Evolutionary conservation across 257 asterid genomes (phyloP).

Genomic region (Vinca minor): DNA sequence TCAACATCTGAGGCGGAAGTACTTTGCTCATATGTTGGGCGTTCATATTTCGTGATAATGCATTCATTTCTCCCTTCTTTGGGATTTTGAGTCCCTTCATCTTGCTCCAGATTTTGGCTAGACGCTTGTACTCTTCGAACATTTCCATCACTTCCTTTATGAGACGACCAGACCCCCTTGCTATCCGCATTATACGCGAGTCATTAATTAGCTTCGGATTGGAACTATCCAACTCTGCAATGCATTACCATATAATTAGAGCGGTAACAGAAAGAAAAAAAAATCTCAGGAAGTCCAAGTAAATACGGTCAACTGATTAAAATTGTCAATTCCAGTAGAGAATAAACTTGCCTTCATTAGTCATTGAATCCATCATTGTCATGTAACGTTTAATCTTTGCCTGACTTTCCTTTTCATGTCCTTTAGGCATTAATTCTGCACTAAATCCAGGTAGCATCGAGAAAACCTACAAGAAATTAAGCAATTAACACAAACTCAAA

Average conservation of each 20-base stretch:
- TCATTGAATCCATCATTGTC: conserved; percentile 99
- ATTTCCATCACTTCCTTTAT: conserved; percentile 79
- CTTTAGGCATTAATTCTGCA: conserved; percentile 90
- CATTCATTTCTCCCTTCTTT: conserved; percentile 91
- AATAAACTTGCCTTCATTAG: conserved; percentile 65
- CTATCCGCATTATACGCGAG: conserved; percentile 73
- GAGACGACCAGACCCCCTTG: conserved; percentile 81
- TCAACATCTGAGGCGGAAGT: conserved; percentile 88
- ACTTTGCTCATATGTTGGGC: conserved; percentile 95
- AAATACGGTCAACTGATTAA: neutral
- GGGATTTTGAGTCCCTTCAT: conserved; percentile 98
- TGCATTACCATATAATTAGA: neutral
- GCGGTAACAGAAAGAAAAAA: neutral
- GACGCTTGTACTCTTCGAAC: conserved; percentile 89
- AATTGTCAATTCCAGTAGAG: neutral
- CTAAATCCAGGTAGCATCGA: conserved; percentile 97
- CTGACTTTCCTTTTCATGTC: conserved; percentile 88
- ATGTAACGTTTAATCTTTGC: conserved; percentile 80
- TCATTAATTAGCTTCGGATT: conserved; percentile 81
- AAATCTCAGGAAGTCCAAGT: neutral
- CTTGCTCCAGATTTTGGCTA: conserved; percentile 90
- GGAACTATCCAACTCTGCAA: conserved; percentile 83
- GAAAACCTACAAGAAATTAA: conserved; percentile 50
- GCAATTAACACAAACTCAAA: neutral
- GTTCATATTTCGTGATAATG: conserved; percentile 68